A percentile compares a stretch with the other conserved stretches of the same genome.
These are phyloP conservation scores for Hypoxylon crocopeplum DNA, from an alignment of 495 filamentous ascomycete genomes.

Conservation along the genomic window DNA sequence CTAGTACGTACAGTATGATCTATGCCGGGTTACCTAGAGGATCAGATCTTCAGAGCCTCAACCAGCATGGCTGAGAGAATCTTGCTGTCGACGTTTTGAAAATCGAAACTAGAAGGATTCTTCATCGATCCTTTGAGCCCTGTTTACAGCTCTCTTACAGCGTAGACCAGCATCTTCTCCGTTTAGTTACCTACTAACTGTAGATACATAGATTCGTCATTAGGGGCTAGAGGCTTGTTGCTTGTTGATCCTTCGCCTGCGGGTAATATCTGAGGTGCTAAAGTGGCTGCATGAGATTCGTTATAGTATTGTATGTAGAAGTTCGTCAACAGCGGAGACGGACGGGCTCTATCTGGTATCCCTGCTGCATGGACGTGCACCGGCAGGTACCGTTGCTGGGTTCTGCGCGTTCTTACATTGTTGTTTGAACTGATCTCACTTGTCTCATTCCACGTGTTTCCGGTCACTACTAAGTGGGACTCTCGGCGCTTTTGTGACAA, in stretches of 20 bases:
- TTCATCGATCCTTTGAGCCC: constrained; percentile 21
- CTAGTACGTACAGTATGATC: too few species aligned
- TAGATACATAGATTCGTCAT: constrained; percentile 3
- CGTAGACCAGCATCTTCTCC: too few species aligned
- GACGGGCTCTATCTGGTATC: constrained; percentile 20
- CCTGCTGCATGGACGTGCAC: constrained; percentile 22
- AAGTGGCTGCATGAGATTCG: constrained; percentile 17
- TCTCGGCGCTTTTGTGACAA: constrained; percentile 23
- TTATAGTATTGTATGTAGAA: background rate
- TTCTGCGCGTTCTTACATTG: background rate
- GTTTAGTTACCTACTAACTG: too few species aligned
- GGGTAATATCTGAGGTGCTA: constrained; percentile 28
- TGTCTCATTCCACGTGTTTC: constrained; percentile 31
- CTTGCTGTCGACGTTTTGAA: constrained; percentile 19
- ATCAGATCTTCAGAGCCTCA: constrained; percentile 36
- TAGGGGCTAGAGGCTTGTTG: constrained; percentile 16
- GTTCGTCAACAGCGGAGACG: background rate
- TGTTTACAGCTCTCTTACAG: too few species aligned
- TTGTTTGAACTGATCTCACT: constrained; percentile 14
- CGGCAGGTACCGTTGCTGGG: constrained; percentile 26
- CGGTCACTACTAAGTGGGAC: constrained; percentile 37
- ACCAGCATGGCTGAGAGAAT: constrained; percentile 3
- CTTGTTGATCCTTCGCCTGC: constrained; percentile 33
- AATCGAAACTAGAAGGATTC: constrained; percentile 32
- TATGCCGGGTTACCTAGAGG: constrained; percentile 8